These are phyloP conservation scores for Picea sitchensis DNA, from an alignment of 75 land plant genomes.

Conservation along the genomic window DNA sequence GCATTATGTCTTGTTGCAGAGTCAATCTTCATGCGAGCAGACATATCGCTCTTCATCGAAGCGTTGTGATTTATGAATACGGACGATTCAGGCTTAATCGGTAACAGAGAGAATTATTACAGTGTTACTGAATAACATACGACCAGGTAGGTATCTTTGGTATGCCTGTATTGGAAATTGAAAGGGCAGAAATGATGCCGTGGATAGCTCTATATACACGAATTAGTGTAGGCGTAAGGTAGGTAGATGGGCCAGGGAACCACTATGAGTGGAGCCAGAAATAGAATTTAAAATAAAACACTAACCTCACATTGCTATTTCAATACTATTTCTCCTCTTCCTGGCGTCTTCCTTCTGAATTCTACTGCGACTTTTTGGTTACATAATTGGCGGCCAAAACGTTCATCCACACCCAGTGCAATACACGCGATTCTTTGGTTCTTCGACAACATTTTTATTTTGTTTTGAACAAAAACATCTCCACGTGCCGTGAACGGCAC, in stretches of 20 bases:
- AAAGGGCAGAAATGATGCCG: neutral
- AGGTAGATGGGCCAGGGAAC: too few species aligned
- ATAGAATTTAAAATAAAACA: too few species aligned
- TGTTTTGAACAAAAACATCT: neutral
- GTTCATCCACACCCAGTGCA: neutral
- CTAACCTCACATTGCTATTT: too few species aligned
- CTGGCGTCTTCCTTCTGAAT: too few species aligned
- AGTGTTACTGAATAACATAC: neutral
- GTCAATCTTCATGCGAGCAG: neutral
- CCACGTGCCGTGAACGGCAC: conserved; percentile 13
- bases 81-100: neutral
- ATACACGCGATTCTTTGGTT: neutral
- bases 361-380: neutral
- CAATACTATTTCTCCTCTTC: too few species aligned
- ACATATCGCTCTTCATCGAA: neutral
- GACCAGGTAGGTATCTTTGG: neutral
- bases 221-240: too few species aligned
- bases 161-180: neutral
- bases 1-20: neutral
- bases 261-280: too few species aligned
- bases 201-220: too few species aligned
- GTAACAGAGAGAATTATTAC: neutral
- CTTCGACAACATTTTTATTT: neutral
- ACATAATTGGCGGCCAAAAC: neutral
- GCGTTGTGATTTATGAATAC: neutral